Evolutionary conservation across 805 yeast species (phyloP), one percentile per base, ranked within the genome.

Genomic region (Yarrowia porcina): DNA sequence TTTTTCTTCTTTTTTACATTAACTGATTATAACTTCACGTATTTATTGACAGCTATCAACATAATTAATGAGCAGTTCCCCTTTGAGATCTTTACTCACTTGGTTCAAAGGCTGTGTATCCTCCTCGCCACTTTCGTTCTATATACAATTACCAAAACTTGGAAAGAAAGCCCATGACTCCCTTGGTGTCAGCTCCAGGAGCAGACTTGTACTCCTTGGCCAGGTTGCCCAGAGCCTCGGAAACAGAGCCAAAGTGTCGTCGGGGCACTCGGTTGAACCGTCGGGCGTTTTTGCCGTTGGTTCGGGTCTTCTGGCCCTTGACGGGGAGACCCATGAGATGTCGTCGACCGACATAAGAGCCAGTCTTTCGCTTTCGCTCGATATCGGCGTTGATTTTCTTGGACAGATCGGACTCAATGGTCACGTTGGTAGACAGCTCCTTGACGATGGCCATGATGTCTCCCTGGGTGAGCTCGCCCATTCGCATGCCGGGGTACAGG

Each of bases 401-500:
- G 27, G 90, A 80, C 66, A 87, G 80, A 45, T 91, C 90, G 56
- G 90, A 90, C 71, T 92, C 98, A 56, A 93, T 88, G 11, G 89
- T 83, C 81, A 89, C 80, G 41, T 84, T 87, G 1, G 96, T 84
- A 4, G 61, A 39, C 54, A 94, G 79, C 73, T 94, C 97, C 73
- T 91, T 93, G 38, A 97, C 88, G 47, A 94, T 79, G 35, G 88
- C 84, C 83, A 93, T 82, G 47, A 91, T 81, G 69, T 91, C 96
- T 27, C 90, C 89, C 75, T 94, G 98, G 28, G 88, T 79, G 38
- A 94, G 82, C 75, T 94, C 96, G 73, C 89, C 94, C 89, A 92
- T 87, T 76, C 96, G 84, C 96, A 93, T 92, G 72, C 82, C 80
- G 49, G 98, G 98, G 71, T 92, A 93, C 65, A 94, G 82, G 11